Percentiles rank a stretch among this genome's conserved stretches.
Evolutionary conservation across 345 rosid genomes (phyloP).

Genomic region (Eucalyptus leucophloia): DNA sequence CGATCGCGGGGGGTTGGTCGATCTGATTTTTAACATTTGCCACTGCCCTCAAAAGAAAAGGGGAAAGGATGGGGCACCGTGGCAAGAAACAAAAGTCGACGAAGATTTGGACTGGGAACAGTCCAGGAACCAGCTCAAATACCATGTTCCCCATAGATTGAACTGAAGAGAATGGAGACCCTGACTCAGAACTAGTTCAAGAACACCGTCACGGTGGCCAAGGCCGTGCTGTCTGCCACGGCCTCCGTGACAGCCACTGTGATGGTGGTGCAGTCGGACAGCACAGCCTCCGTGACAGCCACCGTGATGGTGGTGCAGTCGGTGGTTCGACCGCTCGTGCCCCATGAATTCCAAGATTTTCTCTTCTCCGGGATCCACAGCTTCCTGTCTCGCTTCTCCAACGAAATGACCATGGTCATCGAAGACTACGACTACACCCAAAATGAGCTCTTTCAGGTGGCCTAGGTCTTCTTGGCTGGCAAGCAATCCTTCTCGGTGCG

Average conservation of each 20-base stretch:
- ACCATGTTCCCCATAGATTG: no score
- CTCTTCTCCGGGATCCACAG: constrained; percentile 3
- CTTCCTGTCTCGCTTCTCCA: constrained; percentile 20
- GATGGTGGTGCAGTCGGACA: constrained; percentile 35
- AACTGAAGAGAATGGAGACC: no score
- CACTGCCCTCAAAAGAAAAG: no score
- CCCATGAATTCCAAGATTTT: constrained; percentile 17
- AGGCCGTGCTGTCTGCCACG: no score
- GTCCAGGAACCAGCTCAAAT: no score
- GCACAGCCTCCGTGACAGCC: constrained; percentile 33
- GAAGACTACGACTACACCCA: background rate
- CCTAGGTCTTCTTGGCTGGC: constrained; percentile 18
- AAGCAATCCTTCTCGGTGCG: constrained; percentile 20
- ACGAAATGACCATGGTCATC: constrained; percentile 28
- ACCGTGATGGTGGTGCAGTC: constrained; percentile 41
- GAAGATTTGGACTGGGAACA: no score
- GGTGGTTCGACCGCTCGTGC: constrained; percentile 22
- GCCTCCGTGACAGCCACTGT: constrained; percentile 33
- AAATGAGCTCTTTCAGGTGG: constrained; percentile 35
- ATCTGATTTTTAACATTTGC: no score
- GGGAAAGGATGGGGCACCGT: no score
- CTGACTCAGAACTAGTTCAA: no score
- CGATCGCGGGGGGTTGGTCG: no score
- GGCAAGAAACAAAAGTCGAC: no score
- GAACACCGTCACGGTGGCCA: background rate